Conservation (phyloP, 2,329 filamentous ascomycete genomes). For the Alternaria postmessia region DNA sequence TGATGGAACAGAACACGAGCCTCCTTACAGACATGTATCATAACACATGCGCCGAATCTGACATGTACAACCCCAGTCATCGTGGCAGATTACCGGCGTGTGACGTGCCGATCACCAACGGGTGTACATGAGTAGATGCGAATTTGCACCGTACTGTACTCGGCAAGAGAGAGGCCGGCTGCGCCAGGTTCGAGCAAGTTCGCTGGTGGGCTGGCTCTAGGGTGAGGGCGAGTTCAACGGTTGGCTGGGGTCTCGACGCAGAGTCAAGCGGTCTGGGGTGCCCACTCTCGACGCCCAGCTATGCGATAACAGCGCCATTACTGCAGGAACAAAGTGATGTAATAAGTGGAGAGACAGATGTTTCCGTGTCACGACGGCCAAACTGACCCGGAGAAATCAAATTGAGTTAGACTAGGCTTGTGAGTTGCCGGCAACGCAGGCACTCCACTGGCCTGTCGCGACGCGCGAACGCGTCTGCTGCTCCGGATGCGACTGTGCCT, state of each 20-base stretch:
- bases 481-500: conserved; percentile 10
- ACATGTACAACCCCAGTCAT: conserved; percentile 1
- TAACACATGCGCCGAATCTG: background rate
- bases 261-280: conserved; percentile 29
- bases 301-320: conserved; percentile 7
- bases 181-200: background rate
- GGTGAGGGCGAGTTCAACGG: conserved; percentile 19
- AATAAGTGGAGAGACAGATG: conserved; percentile 51
- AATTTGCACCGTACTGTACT: background rate
- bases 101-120: conserved; percentile 6
- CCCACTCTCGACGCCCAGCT: conserved; percentile 20
- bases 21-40: background rate
- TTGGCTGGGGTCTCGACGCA: conserved; percentile 23
- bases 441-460: conserved; percentile 46
- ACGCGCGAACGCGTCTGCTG: conserved; percentile 34
- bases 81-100: conserved; percentile 9
- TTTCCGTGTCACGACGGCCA: conserved; percentile 48
- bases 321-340: conserved; percentile 41
- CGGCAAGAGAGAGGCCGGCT: background rate
- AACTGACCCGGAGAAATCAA: conserved; percentile 40
- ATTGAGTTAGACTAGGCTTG: conserved; percentile 49
- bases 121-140: background rate
- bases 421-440: conserved; percentile 46
- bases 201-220: conserved; percentile 9
- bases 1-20: background rate